Base-by-base conservation (phyloP, 345 rosid genomes). In the Citrus australasica region DNA sequence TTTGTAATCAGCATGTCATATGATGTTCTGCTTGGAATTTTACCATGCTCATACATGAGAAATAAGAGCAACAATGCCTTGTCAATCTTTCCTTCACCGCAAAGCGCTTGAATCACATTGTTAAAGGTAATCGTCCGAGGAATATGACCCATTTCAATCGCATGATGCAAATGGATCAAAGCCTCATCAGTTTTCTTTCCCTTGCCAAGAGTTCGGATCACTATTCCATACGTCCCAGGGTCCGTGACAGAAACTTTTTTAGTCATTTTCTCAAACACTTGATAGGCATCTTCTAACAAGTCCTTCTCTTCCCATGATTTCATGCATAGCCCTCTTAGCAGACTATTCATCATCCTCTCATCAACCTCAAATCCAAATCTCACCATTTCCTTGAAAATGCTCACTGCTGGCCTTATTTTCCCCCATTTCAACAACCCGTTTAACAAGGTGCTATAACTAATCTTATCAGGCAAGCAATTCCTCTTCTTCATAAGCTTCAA, bases 351-450 rank as follows among this genome's bases (percentile, higher is more conserved):
- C 79, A 86, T 80, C 84, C 48, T 85, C 65, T 78, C 84, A 38
- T 88, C 90, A 32, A 63, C 84, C 53, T 82, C 82, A 73, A 85
- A 85, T 14, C 90, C 92, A 48, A 38, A 25, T 37, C 32, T 76
- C 38, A 68, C 84, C 89, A 92, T 88, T 85, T 90, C 88, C 53
- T 83, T 78, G 6, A 83, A 90, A 42, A 86, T 80, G 22, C 58
- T 24, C 3, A 83, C 65, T 2, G 89, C 96, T 2, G 79, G 80
- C 78, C 76, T 66, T 53, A 55, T 73, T 69, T 84, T 78, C 16
- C 87, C 84, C 91, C 97, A 92, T 63, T 85, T 75, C 82, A 92
- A 38, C 60, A 90, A 75, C 58, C 93, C 94, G 21, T 77, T 85
- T 59, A 90, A 63, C 74, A 89, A 72, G 13, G 96, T 89, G 78